phyloP scores from a whole-genome alignment of 2,329 filamentous ascomycete genomes.

The Ophiocordyceps australis region DNA sequence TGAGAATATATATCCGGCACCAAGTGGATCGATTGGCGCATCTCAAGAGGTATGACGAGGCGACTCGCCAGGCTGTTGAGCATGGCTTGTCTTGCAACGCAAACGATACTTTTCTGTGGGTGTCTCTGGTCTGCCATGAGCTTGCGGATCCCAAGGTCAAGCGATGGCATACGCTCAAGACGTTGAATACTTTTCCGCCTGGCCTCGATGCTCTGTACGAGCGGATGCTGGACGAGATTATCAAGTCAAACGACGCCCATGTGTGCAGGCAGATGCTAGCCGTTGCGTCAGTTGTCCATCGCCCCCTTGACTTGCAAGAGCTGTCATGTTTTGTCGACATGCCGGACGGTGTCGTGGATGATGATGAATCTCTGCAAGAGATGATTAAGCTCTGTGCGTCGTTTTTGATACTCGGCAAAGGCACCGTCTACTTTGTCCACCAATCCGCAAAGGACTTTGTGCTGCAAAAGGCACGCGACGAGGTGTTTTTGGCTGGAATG shows the following conservation, averaged over 20 bases:
- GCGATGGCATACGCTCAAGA: constrained; percentile 3
- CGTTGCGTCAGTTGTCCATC: constrained; percentile 10
- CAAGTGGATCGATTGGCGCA: constrained; percentile 10
- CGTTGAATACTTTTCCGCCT: constrained; percentile 10
- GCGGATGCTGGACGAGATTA: constrained; percentile 17
- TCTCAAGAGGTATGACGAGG: constrained; percentile 1
- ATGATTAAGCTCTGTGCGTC: constrained; percentile 18
- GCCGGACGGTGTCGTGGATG: constrained; percentile 1
- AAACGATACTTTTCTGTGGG: constrained; percentile 14
- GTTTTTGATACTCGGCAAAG: constrained; percentile 16
- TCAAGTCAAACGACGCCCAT: constrained; percentile 7
- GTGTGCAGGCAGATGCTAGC: constrained; percentile 16
- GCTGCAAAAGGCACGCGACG: background rate
- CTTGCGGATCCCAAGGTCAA: constrained; percentile 2
- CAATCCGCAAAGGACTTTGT: constrained; percentile 20
- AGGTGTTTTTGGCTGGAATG: background rate
- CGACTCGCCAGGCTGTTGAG: background rate
- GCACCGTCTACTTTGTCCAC: constrained; percentile 18
- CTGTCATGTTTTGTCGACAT: constrained; percentile 8
- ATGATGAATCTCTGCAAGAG: constrained; percentile 5
- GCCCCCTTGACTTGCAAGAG: constrained; percentile 17
- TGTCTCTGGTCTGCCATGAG: constrained; percentile 6
- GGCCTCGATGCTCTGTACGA: constrained; percentile 17
- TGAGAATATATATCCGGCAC: constrained; percentile 14
- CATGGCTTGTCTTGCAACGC: constrained; percentile 11